Base-by-base conservation (phyloP, 2,329 filamentous ascomycete species). In the Aureobasidium sp. region DNA sequence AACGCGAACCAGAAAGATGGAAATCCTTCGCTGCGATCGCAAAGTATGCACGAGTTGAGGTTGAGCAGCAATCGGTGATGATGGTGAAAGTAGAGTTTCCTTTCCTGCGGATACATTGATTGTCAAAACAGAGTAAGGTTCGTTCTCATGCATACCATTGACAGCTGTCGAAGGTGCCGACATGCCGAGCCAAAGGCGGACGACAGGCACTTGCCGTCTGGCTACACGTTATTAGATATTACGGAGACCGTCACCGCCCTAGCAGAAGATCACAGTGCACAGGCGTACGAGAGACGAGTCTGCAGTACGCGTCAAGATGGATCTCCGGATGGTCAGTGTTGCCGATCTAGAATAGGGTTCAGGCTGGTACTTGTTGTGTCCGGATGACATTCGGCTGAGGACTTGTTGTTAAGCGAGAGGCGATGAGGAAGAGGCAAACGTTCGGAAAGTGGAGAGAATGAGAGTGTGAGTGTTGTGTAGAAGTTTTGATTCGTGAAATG, bases 401-500 rank as follows among this genome's bases (percentile, higher is more conserved):
- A 30, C 39, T 10, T 6, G 48, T 37, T 11, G 1, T 6, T 21
- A 10, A 30, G 3, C 14, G 14, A 39, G 8, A 10, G 7, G 34
- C n/a, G 16, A 21, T 16, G 10, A 36, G 32, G 4, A 34, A 51
- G 13, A n/a, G 36, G 27, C 27, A 42, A 42, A 9, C 14, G 27
- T 13, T 9, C 9, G 8, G 29, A 14, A 8, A 25, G 51, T 5
- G 14, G 3, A 54, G 21, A 54, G 51, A 42, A 39, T 21, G 16
- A 25, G 39, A 45, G 27, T 10, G 30, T 8, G 16, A 55, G 13
- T 36, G 37, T 44, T 34, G 42, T 32, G 39, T 34, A 27, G 11
- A 36, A 57, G n/a, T 25, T 44, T 57, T 57, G 41, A 3, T 57
- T 57, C 53, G 30, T 57, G 32, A 57, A 57, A 16, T 45, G 39